Evolutionary conservation across 2,329 filamentous ascomycete species (phyloP).

Genomic region (Ophiosphaerella herpotricha): DNA sequence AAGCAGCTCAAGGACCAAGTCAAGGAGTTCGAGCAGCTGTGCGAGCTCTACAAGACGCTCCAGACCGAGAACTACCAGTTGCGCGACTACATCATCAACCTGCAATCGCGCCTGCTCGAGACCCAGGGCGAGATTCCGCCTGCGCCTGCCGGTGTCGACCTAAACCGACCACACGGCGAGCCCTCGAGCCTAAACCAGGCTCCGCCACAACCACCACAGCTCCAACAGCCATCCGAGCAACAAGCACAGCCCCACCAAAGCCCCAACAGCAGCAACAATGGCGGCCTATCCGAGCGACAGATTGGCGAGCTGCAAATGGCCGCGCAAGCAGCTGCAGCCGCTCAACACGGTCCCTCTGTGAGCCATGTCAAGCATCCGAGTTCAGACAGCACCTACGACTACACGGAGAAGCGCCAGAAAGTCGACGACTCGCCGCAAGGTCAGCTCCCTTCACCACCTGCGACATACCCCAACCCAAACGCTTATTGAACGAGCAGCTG

Average conservation of each 20-base stretch:
- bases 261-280: slow-evolving; percentile 32
- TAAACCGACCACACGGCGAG: slow-evolving; percentile 59
- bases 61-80: slow-evolving; percentile 89
- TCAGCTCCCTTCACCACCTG: slow-evolving; percentile 32
- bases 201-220: slow-evolving; percentile 17
- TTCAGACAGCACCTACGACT: slow-evolving; percentile 38
- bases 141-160: slow-evolving; percentile 77
- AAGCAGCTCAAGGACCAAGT: slow-evolving; percentile 96
- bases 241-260: slow-evolving; percentile 27
- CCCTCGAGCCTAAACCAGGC: slow-evolving; percentile 28
- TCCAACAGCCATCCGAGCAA: slow-evolving; percentile 27
- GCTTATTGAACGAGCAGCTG: slow-evolving; percentile 41
- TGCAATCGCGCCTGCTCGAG: slow-evolving; percentile 86
- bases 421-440: slow-evolving; percentile 40
- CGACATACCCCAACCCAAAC: slow-evolving; percentile 28
- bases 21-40: slow-evolving; percentile 75
- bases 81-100: slow-evolving; percentile 87
- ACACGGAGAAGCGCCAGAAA: slow-evolving; percentile 44
- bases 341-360: slow-evolving; percentile 37
- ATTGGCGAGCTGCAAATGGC: slow-evolving; percentile 47
- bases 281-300: slow-evolving; percentile 43
- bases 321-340: slow-evolving; percentile 42
- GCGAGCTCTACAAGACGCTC: slow-evolving; percentile 76
- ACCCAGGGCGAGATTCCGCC: slow-evolving; percentile 82
- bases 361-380: slow-evolving; percentile 41